Evolutionary conservation across 1,284 basidiomycete genomes (phyloP).

Genomic region (Albatrellus sp.): DNA sequence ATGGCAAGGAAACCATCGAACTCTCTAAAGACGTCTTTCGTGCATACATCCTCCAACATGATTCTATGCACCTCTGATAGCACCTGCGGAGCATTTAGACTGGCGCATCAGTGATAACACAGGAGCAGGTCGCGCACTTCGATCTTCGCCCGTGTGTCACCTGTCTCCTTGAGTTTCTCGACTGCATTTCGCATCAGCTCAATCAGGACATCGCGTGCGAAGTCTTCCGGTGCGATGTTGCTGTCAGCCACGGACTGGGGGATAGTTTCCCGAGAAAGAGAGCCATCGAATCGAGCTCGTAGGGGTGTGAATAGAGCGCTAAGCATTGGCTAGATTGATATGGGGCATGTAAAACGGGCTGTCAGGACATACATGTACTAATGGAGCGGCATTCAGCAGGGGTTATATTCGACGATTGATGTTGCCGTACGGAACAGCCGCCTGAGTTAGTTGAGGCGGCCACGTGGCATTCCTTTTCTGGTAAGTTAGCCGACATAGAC

Average conservation of each 20-base stretch:
- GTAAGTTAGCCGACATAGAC: too few species aligned
- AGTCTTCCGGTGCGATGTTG: slow-evolving; percentile 49
- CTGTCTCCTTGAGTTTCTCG: slow-evolving; percentile 48
- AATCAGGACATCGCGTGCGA: slow-evolving; percentile 57
- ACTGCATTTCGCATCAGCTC: slow-evolving; percentile 59
- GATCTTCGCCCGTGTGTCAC: slow-evolving; percentile 28
- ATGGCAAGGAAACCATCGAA: slow-evolving; percentile 67
- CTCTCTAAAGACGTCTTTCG: slow-evolving; percentile 67
- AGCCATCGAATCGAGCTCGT: slow-evolving; percentile 19
- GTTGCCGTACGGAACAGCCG: too few species aligned
- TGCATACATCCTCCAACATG: slow-evolving; percentile 43
- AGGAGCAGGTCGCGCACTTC: slow-evolving; percentile 30
- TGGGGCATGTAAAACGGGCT: too few species aligned
- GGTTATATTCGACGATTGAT: too few species aligned
- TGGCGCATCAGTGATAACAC: not conserved
- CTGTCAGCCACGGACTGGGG: slow-evolving; percentile 19
- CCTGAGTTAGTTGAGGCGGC: too few species aligned
- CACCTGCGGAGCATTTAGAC: slow-evolving; percentile 24
- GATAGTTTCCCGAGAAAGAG: slow-evolving; percentile 11
- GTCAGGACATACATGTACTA: too few species aligned
- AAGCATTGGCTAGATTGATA: slow-evolving; percentile 15
- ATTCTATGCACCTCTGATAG: slow-evolving; percentile 49
- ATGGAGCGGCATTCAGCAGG: too few species aligned
- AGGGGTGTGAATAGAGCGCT: slow-evolving; percentile 23
- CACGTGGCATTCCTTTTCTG: too few species aligned